These are phyloP conservation scores for Aspergillus versicolor DNA, from an alignment of 2,329 filamentous ascomycete species.

Conservation along the genomic window DNA sequence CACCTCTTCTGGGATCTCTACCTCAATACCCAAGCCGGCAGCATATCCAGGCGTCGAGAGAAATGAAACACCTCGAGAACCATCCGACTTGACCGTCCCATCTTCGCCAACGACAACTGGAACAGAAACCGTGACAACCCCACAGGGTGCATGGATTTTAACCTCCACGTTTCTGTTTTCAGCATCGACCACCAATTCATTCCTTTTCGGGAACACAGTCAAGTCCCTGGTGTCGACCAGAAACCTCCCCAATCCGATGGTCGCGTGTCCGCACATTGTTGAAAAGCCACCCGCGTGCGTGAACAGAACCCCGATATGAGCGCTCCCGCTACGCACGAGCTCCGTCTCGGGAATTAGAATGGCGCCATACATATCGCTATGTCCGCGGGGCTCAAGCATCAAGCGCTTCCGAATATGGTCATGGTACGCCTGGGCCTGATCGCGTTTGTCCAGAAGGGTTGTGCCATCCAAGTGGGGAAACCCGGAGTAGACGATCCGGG, in stretches of 20 bases:
- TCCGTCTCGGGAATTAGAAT: slow-evolving; percentile 46
- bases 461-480: slow-evolving; percentile 38
- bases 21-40: slow-evolving; percentile 29
- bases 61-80: slow-evolving; percentile 40
- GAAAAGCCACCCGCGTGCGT: slow-evolving; percentile 50
- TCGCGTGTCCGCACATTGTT: slow-evolving; percentile 55
- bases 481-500: slow-evolving; percentile 46
- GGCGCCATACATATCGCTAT: slow-evolving; percentile 54
- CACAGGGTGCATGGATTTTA: slow-evolving; percentile 48
- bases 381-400: slow-evolving; percentile 51
- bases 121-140: slow-evolving; percentile 43
- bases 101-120: slow-evolving; percentile 30
- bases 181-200: slow-evolving; percentile 30
- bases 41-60: slow-evolving; percentile 46
- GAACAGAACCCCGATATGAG: slow-evolving; percentile 51
- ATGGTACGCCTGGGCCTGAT: slow-evolving; percentile 36
- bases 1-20: slow-evolving; percentile 29
- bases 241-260: slow-evolving; percentile 50
- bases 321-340: slow-evolving; percentile 38
- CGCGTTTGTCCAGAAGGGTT: slow-evolving; percentile 43
- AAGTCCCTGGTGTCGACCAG: slow-evolving; percentile 43
- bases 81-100: slow-evolving; percentile 34
- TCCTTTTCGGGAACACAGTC: slow-evolving; percentile 39
- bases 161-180: slow-evolving; percentile 27
- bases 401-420: slow-evolving; percentile 44